These are phyloP conservation scores for Paecilomyces formosus DNA, from an alignment of 2,329 filamentous ascomycete genomes.

Conservation along the genomic window DNA sequence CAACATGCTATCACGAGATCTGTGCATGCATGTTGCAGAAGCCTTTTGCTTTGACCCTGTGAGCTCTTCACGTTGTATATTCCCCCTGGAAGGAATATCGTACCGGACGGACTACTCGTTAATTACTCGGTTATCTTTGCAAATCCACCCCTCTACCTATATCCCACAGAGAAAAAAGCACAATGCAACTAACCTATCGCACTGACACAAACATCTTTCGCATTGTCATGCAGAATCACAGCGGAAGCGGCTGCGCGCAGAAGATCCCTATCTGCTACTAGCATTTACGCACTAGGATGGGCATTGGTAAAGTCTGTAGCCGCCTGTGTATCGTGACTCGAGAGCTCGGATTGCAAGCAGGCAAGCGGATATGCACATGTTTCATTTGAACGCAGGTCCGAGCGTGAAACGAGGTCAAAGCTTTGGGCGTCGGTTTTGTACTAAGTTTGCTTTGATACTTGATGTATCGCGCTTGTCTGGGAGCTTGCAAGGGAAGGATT, in stretches of 20 bases:
- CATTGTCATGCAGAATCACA: background rate
- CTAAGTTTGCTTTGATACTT: background rate
- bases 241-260: background rate
- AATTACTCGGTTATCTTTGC: background rate
- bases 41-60: too few species aligned
- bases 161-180: background rate
- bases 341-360: background rate
- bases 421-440: background rate
- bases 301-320: background rate
- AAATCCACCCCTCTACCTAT: background rate
- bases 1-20: too few species aligned
- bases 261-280: background rate
- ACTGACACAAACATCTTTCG: background rate
- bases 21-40: too few species aligned
- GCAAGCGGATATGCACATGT: background rate
- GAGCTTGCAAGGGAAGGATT: too few species aligned
- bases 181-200: background rate
- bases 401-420: background rate
- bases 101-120: background rate
- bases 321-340: background rate
- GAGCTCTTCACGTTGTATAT: too few species aligned
- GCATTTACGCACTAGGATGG: background rate
- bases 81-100: background rate
- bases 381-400: background rate
- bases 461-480: too few species aligned